Evolutionary conservation across 2,329 filamentous ascomycete species (phyloP), one percentile per base, ranked within the genome.

Genomic region (Cladobotryum mycophilum): DNA sequence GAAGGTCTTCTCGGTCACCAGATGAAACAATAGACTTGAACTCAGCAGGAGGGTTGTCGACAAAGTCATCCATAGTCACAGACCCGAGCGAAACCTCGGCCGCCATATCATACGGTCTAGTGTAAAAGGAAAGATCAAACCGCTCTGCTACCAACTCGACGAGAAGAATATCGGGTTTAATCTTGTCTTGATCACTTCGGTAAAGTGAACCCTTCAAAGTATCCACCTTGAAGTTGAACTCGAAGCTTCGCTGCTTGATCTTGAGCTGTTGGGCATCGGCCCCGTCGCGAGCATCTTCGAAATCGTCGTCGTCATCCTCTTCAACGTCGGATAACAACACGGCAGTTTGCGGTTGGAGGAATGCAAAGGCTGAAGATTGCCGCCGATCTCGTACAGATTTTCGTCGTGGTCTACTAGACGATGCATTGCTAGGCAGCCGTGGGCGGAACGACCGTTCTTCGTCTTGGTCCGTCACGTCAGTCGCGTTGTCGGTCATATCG

Each of bases 11-110:
- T 6, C 72, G 68, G 45, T 85, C 82, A 0, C 81, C 81, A 1
- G 93, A 96, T 0, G 91, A 95, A n/a, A 99, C 82, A 46, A 99
- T 95, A 22, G 92, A 92, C 69, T 93, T 96, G 75, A 99, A 99
- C 62, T 97, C 92, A 7, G 86, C 85, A 0, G 88, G 74, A 0
- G 90, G 84, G 48, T 92, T 86, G 57, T 93, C 92, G 8, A 99
- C 92, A 63, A 97, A 91, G 64, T 99, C 93, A 61, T 97, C 92
- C 3, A 99, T 83, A 1, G 86, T 89, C 15, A 99, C 75, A 1
- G 89, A 91, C 13, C 88, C 87, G 9, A 99, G 78, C 0, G 89
- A 84, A 22, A 99, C 88, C 61, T 96, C 88, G 1, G 93, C 92
- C 22, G 85, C 88, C 85, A 99, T 93, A 64, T 99, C 92, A 59